These are phyloP conservation scores for Melanogaster broomeanus DNA, from an alignment of 768 basidiomycete genomes.

Conservation along the genomic window DNA sequence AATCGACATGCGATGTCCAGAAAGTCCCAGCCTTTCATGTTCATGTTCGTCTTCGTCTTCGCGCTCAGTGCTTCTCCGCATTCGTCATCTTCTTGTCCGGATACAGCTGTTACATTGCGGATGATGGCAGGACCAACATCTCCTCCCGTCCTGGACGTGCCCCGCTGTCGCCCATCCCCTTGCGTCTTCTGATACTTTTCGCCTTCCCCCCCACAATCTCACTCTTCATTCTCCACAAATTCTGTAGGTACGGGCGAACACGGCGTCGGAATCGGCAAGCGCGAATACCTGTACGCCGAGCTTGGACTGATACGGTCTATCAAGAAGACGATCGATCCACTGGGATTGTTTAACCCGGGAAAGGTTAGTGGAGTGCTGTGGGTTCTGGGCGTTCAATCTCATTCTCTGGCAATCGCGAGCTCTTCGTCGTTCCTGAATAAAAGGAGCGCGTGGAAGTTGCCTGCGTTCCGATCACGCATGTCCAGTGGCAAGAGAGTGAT, in stretches of 20 bases:
- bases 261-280: slow-evolving; percentile 85
- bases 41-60: too few relatives aligned
- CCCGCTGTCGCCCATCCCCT: too few relatives aligned
- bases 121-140: not conserved
- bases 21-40: too few relatives aligned
- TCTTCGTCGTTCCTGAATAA: slow-evolving; percentile 63
- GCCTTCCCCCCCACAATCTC: not conserved
- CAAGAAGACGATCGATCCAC: slow-evolving; percentile 73
- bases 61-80: not conserved
- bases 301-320: slow-evolving; percentile 86
- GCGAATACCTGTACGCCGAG: slow-evolving; percentile 77
- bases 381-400: too few relatives aligned
- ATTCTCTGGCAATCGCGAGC: slow-evolving; percentile 36
- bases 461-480: slow-evolving; percentile 18
- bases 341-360: slow-evolving; percentile 80
- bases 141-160: too few relatives aligned
- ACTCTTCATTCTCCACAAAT: not conserved
- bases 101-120: slow-evolving; percentile 12
- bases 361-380: slow-evolving; percentile 54
- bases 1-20: too few relatives aligned
- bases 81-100: slow-evolving; percentile 26
- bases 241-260: slow-evolving; percentile 74
- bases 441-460: slow-evolving; percentile 53
- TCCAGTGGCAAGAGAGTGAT: not conserved
- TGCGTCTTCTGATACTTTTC: too few relatives aligned